Evolutionary conservation across 257 asterid genomes (phyloP), one percentile per base, ranked within the genome.

Genomic region (Mentha longifolia): DNA sequence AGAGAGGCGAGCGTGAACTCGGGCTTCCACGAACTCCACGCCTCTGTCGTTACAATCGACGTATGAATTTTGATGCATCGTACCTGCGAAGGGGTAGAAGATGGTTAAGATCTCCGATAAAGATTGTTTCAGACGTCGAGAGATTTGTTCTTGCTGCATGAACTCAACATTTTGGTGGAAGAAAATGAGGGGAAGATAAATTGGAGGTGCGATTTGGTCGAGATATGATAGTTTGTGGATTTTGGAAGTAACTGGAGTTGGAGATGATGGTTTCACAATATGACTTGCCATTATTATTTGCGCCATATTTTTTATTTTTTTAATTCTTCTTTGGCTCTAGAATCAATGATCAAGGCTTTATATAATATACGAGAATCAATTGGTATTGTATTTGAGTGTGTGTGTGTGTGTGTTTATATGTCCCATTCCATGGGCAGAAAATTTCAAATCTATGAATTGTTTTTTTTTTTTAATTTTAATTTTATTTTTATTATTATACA

Each of bases 21-120:
- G 65, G 30, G 86, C 76, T 25, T 65, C 78, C 2, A 79, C 14
- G 22, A 51, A 68, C 39, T 69, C 69, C 30, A n/a, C 76, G 9
- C 86, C 86, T 0, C 50, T 60, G 20, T 76, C 86, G 4, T 54
- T 57, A 45, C 86, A 82, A 7, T 60, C 74, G 4, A 82, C 37
- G 16, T 2, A 19, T 9, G 30, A 52, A 19, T 52, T 52, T 2
- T 9, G 30, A 2, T 17, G 8, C 2, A 52, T 0, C 3, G 58
- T 8, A 0, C 58, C 67, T 0, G 67, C 51, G 6, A 61, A 10
- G 0, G 67, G 67, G 51, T 41, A 45, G 67, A 61, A 61, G 9
- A 16, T 1, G 28, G 67, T 61, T 41, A 61, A 41, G 16, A 17
- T 17, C 5, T 35, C 22, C 17, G 67, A 61, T 17, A 61, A 19